These are phyloP conservation scores for Kodamaea suecica DNA, from an alignment of 1,139 yeast genomes.

Conservation along the genomic window DNA sequence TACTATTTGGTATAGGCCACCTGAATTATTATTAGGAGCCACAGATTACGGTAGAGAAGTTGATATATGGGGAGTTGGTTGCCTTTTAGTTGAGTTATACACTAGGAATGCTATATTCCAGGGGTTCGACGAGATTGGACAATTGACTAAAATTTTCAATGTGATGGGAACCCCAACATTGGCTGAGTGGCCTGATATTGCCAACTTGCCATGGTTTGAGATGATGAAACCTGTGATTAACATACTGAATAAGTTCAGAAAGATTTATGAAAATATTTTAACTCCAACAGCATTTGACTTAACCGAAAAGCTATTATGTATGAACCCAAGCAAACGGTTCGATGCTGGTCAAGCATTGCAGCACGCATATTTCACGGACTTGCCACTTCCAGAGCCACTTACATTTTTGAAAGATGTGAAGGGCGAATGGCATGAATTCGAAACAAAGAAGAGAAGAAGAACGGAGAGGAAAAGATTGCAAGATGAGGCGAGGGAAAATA, in stretches of 20 bases:
- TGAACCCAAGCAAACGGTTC: conserved; percentile 67
- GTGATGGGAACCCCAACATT: conserved; percentile 83
- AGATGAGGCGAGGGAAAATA: conserved; percentile 25
- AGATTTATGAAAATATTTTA: conserved; percentile 46
- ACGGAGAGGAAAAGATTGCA: conserved; percentile 50
- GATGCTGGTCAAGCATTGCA: conserved; percentile 59
- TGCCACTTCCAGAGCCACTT: conserved; percentile 52
- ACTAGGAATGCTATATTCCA: conserved; percentile 75
- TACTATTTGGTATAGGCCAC: conserved; percentile 96
- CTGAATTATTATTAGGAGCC: conserved; percentile 85
- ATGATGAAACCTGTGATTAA: conserved; percentile 64
- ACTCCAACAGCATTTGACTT: conserved; percentile 56
- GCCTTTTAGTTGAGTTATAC: conserved; percentile 80
- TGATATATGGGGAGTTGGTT: conserved; percentile 97
- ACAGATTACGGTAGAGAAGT: conserved; percentile 89
- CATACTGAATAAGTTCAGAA: conserved; percentile 46
- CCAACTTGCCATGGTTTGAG: conserved; percentile 87
- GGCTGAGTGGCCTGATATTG: conserved; percentile 76
- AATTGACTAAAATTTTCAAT: conserved; percentile 70
- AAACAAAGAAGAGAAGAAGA: conserved; percentile 80
- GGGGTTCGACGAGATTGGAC: conserved; percentile 86
- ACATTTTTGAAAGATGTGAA: conserved; percentile 52
- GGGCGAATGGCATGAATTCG: conserved; percentile 97
- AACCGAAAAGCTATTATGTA: conserved; percentile 57
- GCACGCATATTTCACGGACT: conserved; percentile 68